These are phyloP conservation scores for Conringia planisiliqua DNA, from an alignment of 345 rosid species.

Conservation along the genomic window DNA sequence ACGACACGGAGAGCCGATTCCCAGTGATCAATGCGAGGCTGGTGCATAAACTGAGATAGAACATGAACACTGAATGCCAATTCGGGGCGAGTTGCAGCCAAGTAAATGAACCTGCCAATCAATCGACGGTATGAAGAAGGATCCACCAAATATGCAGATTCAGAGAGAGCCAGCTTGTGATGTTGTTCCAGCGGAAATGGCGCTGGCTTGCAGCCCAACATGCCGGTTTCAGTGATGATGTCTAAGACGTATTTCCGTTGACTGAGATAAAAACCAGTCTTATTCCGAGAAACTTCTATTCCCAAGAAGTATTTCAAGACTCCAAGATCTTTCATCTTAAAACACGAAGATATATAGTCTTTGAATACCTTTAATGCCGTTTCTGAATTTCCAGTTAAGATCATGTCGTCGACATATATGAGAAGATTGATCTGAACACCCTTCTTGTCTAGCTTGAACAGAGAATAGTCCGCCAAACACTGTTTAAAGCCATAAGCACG, in stretches of 20 bases:
- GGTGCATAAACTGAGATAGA: background rate
- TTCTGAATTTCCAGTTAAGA: background rate
- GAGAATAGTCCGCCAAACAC: background rate
- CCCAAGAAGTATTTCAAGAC: background rate
- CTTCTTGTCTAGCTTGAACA: background rate
- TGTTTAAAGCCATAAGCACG: background rate
- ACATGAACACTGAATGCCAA: background rate
- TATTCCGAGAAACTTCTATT: background rate
- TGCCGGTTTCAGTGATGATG: background rate
- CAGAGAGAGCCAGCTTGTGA: background rate
- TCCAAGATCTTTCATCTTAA: background rate
- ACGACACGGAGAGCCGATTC: background rate
- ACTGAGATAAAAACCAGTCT: background rate
- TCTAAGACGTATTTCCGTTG: background rate
- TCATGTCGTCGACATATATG: background rate
- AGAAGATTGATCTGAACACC: background rate
- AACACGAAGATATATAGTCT: background rate
- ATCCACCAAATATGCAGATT: background rate
- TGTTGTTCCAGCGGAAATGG: background rate
- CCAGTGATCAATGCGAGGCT: background rate
- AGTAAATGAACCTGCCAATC: background rate
- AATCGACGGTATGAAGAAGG: background rate
- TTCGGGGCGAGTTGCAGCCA: background rate
- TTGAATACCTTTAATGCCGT: background rate
- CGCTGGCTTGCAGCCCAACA: background rate